Base-by-base conservation (phyloP, 192 early-diverging fungal species). In the Linnemannia schmuckeri region DNA sequence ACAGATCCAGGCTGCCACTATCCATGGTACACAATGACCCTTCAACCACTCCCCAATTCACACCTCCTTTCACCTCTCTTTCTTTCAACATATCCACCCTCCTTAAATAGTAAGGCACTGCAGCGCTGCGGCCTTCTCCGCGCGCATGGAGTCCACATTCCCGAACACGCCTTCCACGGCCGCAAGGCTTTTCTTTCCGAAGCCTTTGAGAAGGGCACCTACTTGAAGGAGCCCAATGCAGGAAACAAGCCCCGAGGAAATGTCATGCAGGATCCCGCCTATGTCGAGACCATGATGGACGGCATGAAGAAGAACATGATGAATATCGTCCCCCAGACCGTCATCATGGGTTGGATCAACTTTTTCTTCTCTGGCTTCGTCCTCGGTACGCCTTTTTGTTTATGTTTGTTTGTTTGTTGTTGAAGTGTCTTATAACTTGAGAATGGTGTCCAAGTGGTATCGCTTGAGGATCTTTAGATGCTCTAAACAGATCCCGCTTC, bases 301-400 rank as follows among this genome's bases (percentile, higher is more conserved):
- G 95, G 96, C 83, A 96, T 99, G 96, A 99, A 98, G 92, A 97
- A 98, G 90, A 96, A 97, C 90, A 94, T 99, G 92, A 94, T 94
- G 83, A 98, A 97, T 91, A 96, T 99, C 89, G 94, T 99, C n/a
- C 98, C 98, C 61, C 98, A 99, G 89, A 98, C 96, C 61, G 87
- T 99, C 15, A 99, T 99, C 90, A 99, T 99, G 98, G 95, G 93
- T 42, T 99, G 98, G 98, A 97, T 99, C 90, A 97, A 97, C 76
- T 99, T 97, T 90, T 99, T 99, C 92, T 99, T 99, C 89, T 96
- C 96, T 35, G 98, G 98, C 73, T 99, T 99, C 86, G 94, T 99
- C 49, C 91, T 98, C 71, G 97, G 96, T 97, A 90, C 66, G 94
- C 93, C 13, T 47, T 27, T 33, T 30, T 52, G 72, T 42, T 6